Percentiles rank a stretch among this genome's conserved stretches.
Conservation (phyloP, 2,329 filamentous ascomycete species). For the Trichophyton simii region DNA sequence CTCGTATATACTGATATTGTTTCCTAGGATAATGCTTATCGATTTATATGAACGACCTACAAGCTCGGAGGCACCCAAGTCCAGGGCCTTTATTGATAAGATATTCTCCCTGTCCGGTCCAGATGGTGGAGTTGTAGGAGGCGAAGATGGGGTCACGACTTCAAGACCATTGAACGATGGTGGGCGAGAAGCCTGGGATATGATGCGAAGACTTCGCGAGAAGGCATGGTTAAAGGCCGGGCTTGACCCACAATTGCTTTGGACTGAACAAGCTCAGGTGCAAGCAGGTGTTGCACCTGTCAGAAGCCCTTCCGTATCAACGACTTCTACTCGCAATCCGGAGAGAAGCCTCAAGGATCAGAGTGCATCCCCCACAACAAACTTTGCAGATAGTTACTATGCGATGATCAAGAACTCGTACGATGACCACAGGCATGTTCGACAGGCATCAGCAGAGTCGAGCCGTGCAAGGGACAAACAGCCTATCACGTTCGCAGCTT, state of each 20-base stretch:
- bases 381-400: slow-evolving; percentile 13
- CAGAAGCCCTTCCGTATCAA: neutral
- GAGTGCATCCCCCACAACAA: slow-evolving; percentile 5
- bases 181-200: slow-evolving; percentile 38
- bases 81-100: slow-evolving; percentile 35
- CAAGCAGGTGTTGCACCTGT: slow-evolving; percentile 22
- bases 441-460: slow-evolving; percentile 5
- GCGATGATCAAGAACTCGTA: slow-evolving; percentile 13
- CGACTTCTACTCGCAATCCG: neutral
- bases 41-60: slow-evolving; percentile 37
- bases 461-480: slow-evolving; percentile 2
- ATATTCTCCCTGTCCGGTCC: slow-evolving; percentile 36
- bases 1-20: neutral
- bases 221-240: slow-evolving; percentile 39
- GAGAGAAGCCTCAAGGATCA: slow-evolving; percentile 7
- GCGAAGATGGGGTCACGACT: slow-evolving; percentile 33
- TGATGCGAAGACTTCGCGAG: slow-evolving; percentile 36
- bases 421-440: slow-evolving; percentile 6
- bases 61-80: slow-evolving; percentile 33
- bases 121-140: slow-evolving; percentile 35
- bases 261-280: slow-evolving; percentile 36
- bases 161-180: slow-evolving; percentile 35
- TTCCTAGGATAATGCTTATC: slow-evolving; percentile 35
- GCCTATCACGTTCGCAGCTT: neutral
- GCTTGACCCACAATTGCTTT: slow-evolving; percentile 34